Conservation (phyloP, 345 rosid genomes). For the Orychophragmus violaceus region DNA sequence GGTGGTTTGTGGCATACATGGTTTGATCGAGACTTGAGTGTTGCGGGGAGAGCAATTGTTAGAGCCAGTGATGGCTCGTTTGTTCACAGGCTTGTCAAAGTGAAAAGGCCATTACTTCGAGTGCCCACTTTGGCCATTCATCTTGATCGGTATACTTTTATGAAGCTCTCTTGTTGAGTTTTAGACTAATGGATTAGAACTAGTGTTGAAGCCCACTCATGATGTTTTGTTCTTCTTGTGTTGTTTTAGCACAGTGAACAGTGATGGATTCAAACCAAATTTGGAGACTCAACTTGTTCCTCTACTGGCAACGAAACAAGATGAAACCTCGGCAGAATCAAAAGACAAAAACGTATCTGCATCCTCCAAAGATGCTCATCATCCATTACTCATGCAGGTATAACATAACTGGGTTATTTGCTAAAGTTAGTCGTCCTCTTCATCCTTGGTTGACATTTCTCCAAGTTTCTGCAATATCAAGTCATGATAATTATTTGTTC, state of each 20-base stretch:
- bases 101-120: constrained; percentile 73
- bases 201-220: constrained; percentile 10
- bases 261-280: constrained; percentile 91
- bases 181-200: background rate
- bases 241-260: constrained; percentile 78
- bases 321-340: constrained; percentile 41
- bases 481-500: background rate
- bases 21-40: constrained; percentile 95
- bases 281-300: constrained; percentile 85
- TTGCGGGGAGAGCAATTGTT: constrained; percentile 86
- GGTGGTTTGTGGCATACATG: constrained; percentile 98
- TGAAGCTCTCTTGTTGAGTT: too few species aligned
- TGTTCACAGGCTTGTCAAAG: constrained; percentile 76
- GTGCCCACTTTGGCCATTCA: constrained; percentile 90
- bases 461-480: background rate
- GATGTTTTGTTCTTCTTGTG: constrained; percentile 24
- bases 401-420: background rate
- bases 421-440: background rate
- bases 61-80: constrained; percentile 62
- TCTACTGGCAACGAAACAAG: constrained; percentile 58
- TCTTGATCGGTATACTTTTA: constrained; percentile 66
- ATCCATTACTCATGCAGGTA: constrained; percentile 89
- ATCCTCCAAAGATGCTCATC: constrained; percentile 60
- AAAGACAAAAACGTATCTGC: constrained; percentile 41
- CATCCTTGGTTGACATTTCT: background rate